Evolutionary conservation across 768 basidiomycete genomes (phyloP).

Genomic region (Hemileccinum rubropunctum): DNA sequence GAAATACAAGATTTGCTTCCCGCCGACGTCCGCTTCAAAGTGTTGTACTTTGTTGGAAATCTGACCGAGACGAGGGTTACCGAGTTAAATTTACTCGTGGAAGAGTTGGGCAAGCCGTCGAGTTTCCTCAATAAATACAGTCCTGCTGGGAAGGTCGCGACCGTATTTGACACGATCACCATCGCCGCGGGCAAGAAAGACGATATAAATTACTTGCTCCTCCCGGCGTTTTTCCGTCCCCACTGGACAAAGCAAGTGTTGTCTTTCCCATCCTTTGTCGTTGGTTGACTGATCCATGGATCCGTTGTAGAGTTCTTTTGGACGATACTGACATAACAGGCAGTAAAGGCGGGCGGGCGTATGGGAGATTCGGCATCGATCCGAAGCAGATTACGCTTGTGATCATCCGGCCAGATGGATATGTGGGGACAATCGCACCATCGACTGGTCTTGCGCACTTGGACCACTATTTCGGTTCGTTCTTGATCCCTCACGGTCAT

Average conservation of each 20-base stretch:
- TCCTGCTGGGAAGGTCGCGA: slow-evolving; percentile 14
- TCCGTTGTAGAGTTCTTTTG: slow-evolving; percentile 29
- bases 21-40: slow-evolving; percentile 37
- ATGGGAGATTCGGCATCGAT: slow-evolving; percentile 35
- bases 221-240: slow-evolving; percentile 35
- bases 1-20: slow-evolving; percentile 43
- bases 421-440: slow-evolving; percentile 36
- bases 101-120: slow-evolving; percentile 24
- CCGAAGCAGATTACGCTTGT: slow-evolving; percentile 30
- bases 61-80: slow-evolving; percentile 19
- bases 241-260: slow-evolving; percentile 44
- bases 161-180: slow-evolving; percentile 33
- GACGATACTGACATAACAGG: slow-evolving; percentile 36
- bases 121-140: slow-evolving; percentile 31
- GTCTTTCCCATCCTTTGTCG: background rate
- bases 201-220: slow-evolving; percentile 30
- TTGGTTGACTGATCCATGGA: background rate
- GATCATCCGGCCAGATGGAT: slow-evolving; percentile 41
- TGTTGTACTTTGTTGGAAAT: slow-evolving; percentile 35
- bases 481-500: slow-evolving; percentile 32
- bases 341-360: slow-evolving; percentile 32
- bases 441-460: slow-evolving; percentile 33
- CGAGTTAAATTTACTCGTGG: slow-evolving; percentile 26
- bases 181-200: slow-evolving; percentile 31
- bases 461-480: slow-evolving; percentile 46